These are phyloP conservation scores for Leccinum rimulosum DNA, from an alignment of 768 basidiomycete species.

Conservation along the genomic window DNA sequence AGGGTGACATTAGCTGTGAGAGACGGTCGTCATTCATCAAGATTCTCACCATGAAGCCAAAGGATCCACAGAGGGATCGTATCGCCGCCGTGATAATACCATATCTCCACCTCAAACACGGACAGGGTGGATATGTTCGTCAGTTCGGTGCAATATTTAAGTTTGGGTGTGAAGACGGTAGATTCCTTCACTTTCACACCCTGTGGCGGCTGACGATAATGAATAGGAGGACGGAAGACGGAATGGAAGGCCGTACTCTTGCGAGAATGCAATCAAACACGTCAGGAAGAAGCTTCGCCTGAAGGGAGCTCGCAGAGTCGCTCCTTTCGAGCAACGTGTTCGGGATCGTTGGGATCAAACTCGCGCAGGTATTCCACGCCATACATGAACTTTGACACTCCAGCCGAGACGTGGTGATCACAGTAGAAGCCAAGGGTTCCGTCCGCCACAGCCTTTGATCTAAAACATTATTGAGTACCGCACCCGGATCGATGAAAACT, in stretches of 20 bases:
- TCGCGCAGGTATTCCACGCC: slow-evolving; percentile 78
- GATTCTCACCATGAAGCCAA: slow-evolving; percentile 41
- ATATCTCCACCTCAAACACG: slow-evolving; percentile 81
- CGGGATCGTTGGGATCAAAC: slow-evolving; percentile 60
- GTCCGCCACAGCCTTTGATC: slow-evolving; percentile 83
- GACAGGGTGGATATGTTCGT: slow-evolving; percentile 73
- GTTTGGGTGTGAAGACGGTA: slow-evolving; percentile 68
- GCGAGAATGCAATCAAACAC: slow-evolving; percentile 81
- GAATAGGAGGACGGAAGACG: slow-evolving; percentile 5
- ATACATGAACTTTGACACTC: slow-evolving; percentile 79
- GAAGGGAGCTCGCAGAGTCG: slow-evolving; percentile 73
- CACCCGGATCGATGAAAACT: slow-evolving; percentile 1
- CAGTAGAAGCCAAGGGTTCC: slow-evolving; percentile 84
- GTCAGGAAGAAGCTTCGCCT: slow-evolving; percentile 74
- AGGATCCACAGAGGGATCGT: slow-evolving; percentile 72
- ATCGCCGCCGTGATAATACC: slow-evolving; percentile 80
- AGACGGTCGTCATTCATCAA: neutral
- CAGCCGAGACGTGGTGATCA: slow-evolving; percentile 79
- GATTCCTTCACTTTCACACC: slow-evolving; percentile 77
- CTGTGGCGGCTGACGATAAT: slow-evolving; percentile 34
- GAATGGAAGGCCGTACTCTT: slow-evolving; percentile 43
- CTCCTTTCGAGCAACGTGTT: slow-evolving; percentile 62
- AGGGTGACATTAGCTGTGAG: neutral
- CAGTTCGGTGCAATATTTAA: slow-evolving; percentile 73
- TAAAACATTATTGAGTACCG: slow-evolving; percentile 27